Percentiles rank a stretch among this genome's conserved stretches.
phyloP scores from a whole-genome alignment of 2,329 filamentous ascomycete species.

The Dothistroma septosporum region DNA sequence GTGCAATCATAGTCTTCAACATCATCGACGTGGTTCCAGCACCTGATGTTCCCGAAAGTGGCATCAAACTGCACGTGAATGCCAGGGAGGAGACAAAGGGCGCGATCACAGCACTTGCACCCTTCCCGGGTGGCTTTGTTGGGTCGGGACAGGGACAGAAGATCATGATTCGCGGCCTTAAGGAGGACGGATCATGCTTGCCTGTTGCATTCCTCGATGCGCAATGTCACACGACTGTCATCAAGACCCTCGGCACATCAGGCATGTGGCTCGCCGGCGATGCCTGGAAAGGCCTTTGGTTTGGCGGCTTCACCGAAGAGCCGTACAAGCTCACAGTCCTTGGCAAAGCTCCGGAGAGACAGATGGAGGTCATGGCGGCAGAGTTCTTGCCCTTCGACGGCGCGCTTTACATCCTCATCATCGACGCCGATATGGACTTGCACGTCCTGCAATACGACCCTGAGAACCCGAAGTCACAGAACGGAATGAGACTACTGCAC shows the following conservation, averaged over 20 bases:
- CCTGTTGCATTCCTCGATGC: constrained; percentile 98
- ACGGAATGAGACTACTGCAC: constrained; percentile 81
- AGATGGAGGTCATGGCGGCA: constrained; percentile 71
- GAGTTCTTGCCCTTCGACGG: constrained; percentile 86
- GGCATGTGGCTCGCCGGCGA: constrained; percentile 86
- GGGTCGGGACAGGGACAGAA: constrained; percentile 94
- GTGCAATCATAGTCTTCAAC: constrained; percentile 85
- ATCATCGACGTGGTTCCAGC: constrained; percentile 89
- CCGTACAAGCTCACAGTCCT: constrained; percentile 94
- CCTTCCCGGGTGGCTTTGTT: constrained; percentile 77
- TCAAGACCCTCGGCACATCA: constrained; percentile 76
- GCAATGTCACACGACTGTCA: constrained; percentile 85
- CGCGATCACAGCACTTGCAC: constrained; percentile 78
- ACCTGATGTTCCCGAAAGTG: constrained; percentile 77
- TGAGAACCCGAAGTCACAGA: constrained; percentile 89
- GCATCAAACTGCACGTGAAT: constrained; percentile 77
- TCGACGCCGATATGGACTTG: constrained; percentile 79
- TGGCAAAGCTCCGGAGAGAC: constrained; percentile 70
- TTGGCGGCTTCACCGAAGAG: constrained; percentile 93
- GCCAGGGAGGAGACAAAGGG: constrained; percentile 90
- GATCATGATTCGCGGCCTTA: constrained; percentile 91
- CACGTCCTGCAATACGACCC: constrained; percentile 92
- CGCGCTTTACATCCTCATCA: constrained; percentile 75
- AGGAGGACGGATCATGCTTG: constrained; percentile 87
- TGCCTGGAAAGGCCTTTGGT: constrained; percentile 90